A percentile compares a stretch with the other conserved stretches of the same genome.
Evolutionary conservation across 2,329 filamentous ascomycete species (phyloP).

Genomic region (Hypoxylon sp.): DNA sequence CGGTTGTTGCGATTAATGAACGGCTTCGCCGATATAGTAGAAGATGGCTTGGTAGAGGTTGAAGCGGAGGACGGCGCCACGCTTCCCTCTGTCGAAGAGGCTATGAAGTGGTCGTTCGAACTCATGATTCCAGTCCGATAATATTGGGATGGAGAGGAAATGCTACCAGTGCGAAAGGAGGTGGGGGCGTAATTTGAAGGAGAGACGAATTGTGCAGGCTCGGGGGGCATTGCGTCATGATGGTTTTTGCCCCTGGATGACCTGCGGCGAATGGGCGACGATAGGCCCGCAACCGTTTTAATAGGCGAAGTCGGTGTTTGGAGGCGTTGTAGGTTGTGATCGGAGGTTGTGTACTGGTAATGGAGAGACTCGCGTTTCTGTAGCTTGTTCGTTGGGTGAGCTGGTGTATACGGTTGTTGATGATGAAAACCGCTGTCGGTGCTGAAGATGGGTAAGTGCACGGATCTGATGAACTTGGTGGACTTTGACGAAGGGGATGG

Average conservation of each 20-base stretch:
- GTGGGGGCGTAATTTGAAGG: slow-evolving; percentile 52
- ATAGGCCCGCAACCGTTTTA: slow-evolving; percentile 26
- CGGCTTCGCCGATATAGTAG: slow-evolving; percentile 59
- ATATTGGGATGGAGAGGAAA: slow-evolving; percentile 59
- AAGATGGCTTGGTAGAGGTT: slow-evolving; percentile 46
- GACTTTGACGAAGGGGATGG: slow-evolving; percentile 41
- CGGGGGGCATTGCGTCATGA: slow-evolving; percentile 47
- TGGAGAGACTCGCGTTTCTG: slow-evolving; percentile 45
- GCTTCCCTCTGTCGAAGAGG: slow-evolving; percentile 60
- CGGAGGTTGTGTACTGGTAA: slow-evolving; percentile 38
- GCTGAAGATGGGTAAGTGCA: slow-evolving; percentile 37
- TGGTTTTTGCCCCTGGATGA: slow-evolving; percentile 43
- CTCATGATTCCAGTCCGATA: slow-evolving; percentile 62
- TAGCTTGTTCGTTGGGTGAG: slow-evolving; percentile 31
- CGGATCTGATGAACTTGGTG: slow-evolving; percentile 42
- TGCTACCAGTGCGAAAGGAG: slow-evolving; percentile 61
- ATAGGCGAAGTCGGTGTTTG: slow-evolving; percentile 35
- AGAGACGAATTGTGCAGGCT: slow-evolving; percentile 36
- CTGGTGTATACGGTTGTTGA: slow-evolving; percentile 16
- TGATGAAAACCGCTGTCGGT: slow-evolving; percentile 35
- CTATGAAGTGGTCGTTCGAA: slow-evolving; percentile 61
- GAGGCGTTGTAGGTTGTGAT: slow-evolving; percentile 28
- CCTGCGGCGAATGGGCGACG: slow-evolving; percentile 37
- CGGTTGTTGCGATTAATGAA: slow-evolving; percentile 83
- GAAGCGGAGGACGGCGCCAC: slow-evolving; percentile 53